Base-by-base conservation (phyloP, 495 filamentous ascomycete species). In the Tuber magnatum region DNA sequence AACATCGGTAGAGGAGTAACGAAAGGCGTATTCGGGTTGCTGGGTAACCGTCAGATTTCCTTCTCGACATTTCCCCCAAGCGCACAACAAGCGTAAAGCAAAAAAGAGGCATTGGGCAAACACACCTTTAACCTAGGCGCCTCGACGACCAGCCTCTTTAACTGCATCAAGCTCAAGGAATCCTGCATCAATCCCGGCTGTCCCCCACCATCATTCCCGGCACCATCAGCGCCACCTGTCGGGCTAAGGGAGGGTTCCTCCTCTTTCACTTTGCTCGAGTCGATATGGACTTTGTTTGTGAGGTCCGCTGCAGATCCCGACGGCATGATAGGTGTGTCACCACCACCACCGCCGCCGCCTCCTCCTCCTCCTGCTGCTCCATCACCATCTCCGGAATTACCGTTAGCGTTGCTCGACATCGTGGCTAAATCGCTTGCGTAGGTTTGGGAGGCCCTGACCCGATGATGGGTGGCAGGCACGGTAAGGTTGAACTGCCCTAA, bases 11-110 rank as follows among this genome's bases (percentile, higher is more conserved):
- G 97, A 93, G n/a, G 88, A 86, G 85, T 98, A 98, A 80, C 89
- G 88, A 83, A 95, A 99, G 71, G 94, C 93, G 85, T 99, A 99
- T n/a, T 93, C 92, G 69, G 90, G 89, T 74, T 92, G 88, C 82
- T 97, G 75, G 28, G 28, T 32, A 65, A 65, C 12, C 6, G 56
- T 65, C 14, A 65, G 56, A 65, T 65, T 65, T 28, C 4, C 12
- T 35, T 35, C 7, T 20, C 28, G 56, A 65, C 14, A 65, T 65
- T 35, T 35, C 56, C 56, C 56, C 32, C 56, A 65, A 65, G 56
- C 6, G 12, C 14, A 16, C 14, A 35, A 18, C 28, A 65, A 65
- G 56, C 56, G 20, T 35, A 70, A 40, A 70, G 69, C 32, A 70
- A 44, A 38, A 40, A 44, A 10, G 32, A 70, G 40, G 32, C 38